Evolutionary conservation across 306 rosid species (phyloP), one percentile per base, ranked within the genome.

Genomic region (Erythrophleum fordii): DNA sequence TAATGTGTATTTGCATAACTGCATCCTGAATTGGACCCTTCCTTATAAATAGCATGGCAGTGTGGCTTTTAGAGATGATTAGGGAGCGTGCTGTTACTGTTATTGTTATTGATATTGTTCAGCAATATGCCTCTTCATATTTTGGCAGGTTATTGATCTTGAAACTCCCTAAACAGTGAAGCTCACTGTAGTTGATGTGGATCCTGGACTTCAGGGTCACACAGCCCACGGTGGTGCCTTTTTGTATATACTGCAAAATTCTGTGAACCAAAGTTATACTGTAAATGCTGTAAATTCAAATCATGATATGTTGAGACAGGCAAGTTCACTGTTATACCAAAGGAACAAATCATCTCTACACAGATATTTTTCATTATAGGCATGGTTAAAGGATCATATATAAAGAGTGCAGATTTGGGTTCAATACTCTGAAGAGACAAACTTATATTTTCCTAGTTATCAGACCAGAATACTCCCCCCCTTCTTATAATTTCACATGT

Each of bases 141-240:
- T 26, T 58, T 81, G n/a, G 69, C 85, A 94, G 98, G 92, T 92
- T 83, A 92, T 94, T 77, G 97, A 91, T 87, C 76, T 92, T 82
- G 97, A 92, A 41, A 60, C 86, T 94, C 80, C 97, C 97, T 58
- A 77, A 85, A 89, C 89, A 17, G 89, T 88, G 2, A 31, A 31
- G 34, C 34, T 31, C 34, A 31, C 34, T 31, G 34, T 31, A 1
- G 34, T 31, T 31, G 34, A 31, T 31, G 34, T 31, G 34, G 34
- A 31, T 31, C 4, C 75, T 45, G 16, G n/a, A n/a, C n/a, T n/a
- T n/a, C n/a, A 2, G 87, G 97, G 98, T 58, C 96, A 94, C 89
- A 92, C 98, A 1, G 91, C 89, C 73, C 97, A 91, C 89, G 98
- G 97, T 88, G 78, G 81, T 70, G 77, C 71, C 78, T 61, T 73